A percentile compares a stretch with the other conserved stretches of the same genome.
Conservation (phyloP, 768 basidiomycete species). For the Lyophyllum atratum region DNA sequence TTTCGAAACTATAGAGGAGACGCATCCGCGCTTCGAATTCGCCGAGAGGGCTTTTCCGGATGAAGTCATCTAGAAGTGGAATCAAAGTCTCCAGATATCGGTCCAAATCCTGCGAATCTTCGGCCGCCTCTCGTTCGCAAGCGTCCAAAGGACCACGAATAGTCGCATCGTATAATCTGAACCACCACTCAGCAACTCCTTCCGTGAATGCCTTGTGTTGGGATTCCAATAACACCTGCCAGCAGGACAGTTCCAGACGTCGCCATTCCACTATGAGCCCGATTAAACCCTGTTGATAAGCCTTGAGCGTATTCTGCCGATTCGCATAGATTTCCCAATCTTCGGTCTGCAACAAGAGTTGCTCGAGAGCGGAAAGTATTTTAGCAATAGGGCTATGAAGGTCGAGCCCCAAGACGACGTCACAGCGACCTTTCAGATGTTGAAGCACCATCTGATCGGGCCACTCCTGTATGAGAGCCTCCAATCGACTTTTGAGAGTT, state of each 20-base stretch:
- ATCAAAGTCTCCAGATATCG: constrained; percentile 67
- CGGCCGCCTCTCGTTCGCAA: constrained; percentile 35
- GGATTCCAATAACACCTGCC: constrained; percentile 77
- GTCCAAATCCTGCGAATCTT: constrained; percentile 35
- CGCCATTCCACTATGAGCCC: constrained; percentile 87
- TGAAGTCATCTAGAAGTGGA: constrained; percentile 79
- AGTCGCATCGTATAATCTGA: constrained; percentile 81
- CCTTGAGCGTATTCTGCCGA: constrained; percentile 77
- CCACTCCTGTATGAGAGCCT: constrained; percentile 72
- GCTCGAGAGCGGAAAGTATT: constrained; percentile 81
- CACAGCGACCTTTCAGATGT: constrained; percentile 73
- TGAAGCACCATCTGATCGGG: constrained; percentile 98
- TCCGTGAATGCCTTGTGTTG: constrained; percentile 61
- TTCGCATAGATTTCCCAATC: constrained; percentile 99
- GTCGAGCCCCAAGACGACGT: constrained; percentile 59
- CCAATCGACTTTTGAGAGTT: constrained; percentile 54
- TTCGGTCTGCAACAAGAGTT: constrained; percentile 80
- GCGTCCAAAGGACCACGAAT: constrained; percentile 63
- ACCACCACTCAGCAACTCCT: constrained; percentile 74
- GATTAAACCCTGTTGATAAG: constrained; percentile 65
- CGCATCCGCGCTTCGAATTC: constrained; percentile 72
- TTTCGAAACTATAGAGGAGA: constrained; percentile 69
- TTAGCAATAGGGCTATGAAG: constrained; percentile 78
- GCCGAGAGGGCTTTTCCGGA: constrained; percentile 76
- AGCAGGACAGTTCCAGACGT: constrained; percentile 83